phyloP scores from a whole-genome alignment of 768 basidiomycete genomes.

The Leccinum longicurvipes region DNA sequence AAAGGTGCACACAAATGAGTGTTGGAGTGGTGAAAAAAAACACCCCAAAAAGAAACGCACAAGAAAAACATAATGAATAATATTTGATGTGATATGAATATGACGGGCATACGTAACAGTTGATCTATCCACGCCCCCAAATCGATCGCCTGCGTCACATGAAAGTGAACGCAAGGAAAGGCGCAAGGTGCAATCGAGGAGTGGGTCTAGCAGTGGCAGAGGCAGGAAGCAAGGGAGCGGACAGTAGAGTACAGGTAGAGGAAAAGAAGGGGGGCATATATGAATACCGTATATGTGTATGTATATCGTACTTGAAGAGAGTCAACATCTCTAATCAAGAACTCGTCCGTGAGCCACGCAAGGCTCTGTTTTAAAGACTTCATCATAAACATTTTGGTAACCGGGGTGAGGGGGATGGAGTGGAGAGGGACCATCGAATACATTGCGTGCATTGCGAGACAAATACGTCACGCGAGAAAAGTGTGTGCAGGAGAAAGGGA shows the following conservation, averaged over 20 bases:
- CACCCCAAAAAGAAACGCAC: neutral
- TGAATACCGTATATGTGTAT: neutral
- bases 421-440: neutral
- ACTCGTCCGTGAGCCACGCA: neutral
- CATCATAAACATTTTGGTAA: conserved; percentile 1
- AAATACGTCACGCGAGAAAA: neutral
- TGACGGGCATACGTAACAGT: neutral
- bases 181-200: neutral
- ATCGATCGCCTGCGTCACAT: neutral
- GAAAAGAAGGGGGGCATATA: neutral
- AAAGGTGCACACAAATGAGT: neutral
- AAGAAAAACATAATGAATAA: neutral
- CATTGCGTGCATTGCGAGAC: neutral
- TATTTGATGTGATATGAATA: neutral
- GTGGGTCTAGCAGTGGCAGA: too few species aligned
- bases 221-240: too few species aligned
- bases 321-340: neutral
- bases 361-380: neutral
- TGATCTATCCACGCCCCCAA: neutral
- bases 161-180: neutral
- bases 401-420: neutral
- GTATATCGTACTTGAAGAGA: neutral
- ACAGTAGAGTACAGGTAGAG: neutral
- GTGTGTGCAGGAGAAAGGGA: neutral
- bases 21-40: neutral